Base-by-base conservation (phyloP, 306 rosid genomes). In the Morella rubra region DNA sequence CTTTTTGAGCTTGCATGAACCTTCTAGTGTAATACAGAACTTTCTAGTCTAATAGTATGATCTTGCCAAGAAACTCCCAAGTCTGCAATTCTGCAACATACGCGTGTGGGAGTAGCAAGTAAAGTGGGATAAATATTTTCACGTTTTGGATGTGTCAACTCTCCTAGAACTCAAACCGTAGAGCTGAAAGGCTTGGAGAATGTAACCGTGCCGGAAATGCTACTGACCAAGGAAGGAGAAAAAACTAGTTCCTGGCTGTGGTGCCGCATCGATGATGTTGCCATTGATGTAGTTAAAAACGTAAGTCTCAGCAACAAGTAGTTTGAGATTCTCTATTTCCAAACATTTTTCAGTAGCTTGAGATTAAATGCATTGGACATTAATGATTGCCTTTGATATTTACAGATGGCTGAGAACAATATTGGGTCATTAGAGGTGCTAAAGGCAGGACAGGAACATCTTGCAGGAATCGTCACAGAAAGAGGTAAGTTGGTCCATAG, bases 391-490 rank as follows among this genome's bases (percentile, higher is more conserved):
- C 67, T 42, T 0, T 14, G 75, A 15, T 12, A 11, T 49, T 56
- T 79, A 82, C 93, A 92, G 99, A 96, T 92, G 98, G 97, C 93
- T 72, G 79, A 78, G 49, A 83, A 90, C 73, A 89, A 92, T 79
- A 79, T 83, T 32, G 98, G 99, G 54, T 89, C 97, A 8, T 74
- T 92, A 53, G 91, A 89, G 74, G 97, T 92, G 54, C 75, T 91
- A n/a, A 91, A 84, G 86, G 91, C 98, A 50, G 93, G 87, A 64
- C 84, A 72, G 75, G 82, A 86, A 13, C 73, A 82, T 44, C 79
- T 91, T 76, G 97, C 96, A 59, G 99, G 97, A 80, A 89, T 95
- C 74, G 84, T 92, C 77, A 95, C 97, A 54, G 99, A 92, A 86
- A 84, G 97, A 90, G 97, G 99, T 95, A 81, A 49, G 37, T 32